Evolutionary conservation across 306 rosid genomes (phyloP), one percentile per base, ranked within the genome.

Genomic region (Castanea sativa): DNA sequence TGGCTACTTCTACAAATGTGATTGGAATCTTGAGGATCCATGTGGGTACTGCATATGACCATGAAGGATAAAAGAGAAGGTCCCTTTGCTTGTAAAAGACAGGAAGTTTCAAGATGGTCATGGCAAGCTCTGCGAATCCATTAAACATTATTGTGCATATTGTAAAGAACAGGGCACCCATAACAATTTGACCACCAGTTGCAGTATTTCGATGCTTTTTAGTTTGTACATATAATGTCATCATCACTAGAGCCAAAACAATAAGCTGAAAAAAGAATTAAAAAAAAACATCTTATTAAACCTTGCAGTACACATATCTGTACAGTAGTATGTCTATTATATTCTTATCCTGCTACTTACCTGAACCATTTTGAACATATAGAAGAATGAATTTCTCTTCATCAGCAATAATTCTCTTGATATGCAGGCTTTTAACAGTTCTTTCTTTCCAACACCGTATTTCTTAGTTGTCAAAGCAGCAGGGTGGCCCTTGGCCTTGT

Each of bases 1-100:
- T 84, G 79, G 85, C 89, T 78, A 86, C 96, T 90, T 94, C 99
- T 41, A 77, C 77, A 18, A 89, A 56, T 53, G 85, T 86, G 76
- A 92, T 89, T 23, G 99, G 99, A 83, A 92, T 91, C 91, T 92
- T 94, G 69, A 91, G 97, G 85, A 94, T 90, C 97, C 99, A 92
- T 63, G 95, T 82, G 72, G 97, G 94, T 58, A 94, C 16, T 63
- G 99, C 82, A 51, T 94, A 92, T 41, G 97, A 95, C 97, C 97
- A 94, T 35, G 95, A 76, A 81, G 99, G 99, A 73, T 81, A 91
- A 76, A 94, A 90, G 63, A 88, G 88, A 81, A 92, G 93, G 79
- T 90, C 95, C 75, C 99, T 92, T 86, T 94, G 99, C 89, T 94
- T 94, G 79, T 88, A 94, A 78, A 92, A 94, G 25, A 92, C 89